Base-by-base conservation (phyloP, 305 asterid species). In the Solanum aculeatissimum region DNA sequence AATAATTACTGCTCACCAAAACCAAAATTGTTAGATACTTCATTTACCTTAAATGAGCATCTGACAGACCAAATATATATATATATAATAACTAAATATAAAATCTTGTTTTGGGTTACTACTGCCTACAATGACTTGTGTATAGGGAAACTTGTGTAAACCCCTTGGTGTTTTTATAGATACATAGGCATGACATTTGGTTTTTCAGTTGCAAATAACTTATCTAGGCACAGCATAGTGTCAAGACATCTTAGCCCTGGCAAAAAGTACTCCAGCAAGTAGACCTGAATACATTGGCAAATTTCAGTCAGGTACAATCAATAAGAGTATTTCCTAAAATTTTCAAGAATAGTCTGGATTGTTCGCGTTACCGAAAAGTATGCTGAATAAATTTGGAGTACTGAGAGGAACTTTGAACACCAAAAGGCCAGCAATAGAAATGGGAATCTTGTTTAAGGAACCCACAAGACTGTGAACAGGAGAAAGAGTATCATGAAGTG, bases 361-460 rank as follows among this genome's bases (percentile, higher is more conserved):
- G 69, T 42, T 40, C 51, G 80, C 12, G 47, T 88, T 86, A 90
- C 92, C 92, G 29, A 89, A 90, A 27, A 90, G 86, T 83, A 90
- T 86, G 80, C 92, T 90, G 89, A 86, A 89, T 82, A 86, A 62
- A 85, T 86, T 90, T 80, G 92, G 86, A 43, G 85, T 23, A 85
- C 86, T 87, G 81, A 87, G 83, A 16, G 92, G 91, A 83, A 90
- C 91, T 14, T 88, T 85, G 91, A 90, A 90, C 78, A 90, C 23
- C 83, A 88, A 2, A 66, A 90, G 57, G 21, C 92, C 92, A 35
- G 89, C 89, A 70, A 89, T 75, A 21, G 91, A 90, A 80, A 90
- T 87, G 19, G 92, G 92, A 81, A 90, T 87, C 87, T 90, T 90
- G 88, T 90, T 90, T 29, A 90, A 86, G 86, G 92, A 90, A 53